Base-by-base conservation (phyloP, 345 rosid genomes). In the Eucalyptus regnans region DNA sequence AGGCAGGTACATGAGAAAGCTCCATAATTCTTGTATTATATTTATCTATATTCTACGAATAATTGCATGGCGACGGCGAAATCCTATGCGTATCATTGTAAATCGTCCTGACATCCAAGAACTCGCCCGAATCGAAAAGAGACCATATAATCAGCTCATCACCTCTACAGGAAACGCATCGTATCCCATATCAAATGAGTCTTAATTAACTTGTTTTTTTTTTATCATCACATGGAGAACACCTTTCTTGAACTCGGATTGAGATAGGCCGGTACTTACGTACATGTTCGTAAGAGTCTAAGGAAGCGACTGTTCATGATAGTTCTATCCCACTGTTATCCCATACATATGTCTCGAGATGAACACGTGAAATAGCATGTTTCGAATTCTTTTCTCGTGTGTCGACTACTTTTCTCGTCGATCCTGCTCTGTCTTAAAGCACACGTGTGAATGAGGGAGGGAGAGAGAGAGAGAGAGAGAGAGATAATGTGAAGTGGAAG, bases 21-120 rank as follows among this genome's bases (percentile, higher is more conserved):
- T 76, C 48, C 84, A 20, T 8, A 37, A 41, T 76, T 76, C 84
- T 76, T 76, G 84, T 76, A 76, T 76, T 41, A 76, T 20, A 20
- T 76, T 5, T 20, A 76, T 37, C 7, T 6, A 76, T 7, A 13
- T 29, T 6, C 43, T 64, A n/a, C 1, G 20, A n/a, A 41, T 3
- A 2, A 37, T 76, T 76, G 27, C 8, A 37, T 17, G 48, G 29
- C 9, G 12, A 76, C 9, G 9, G 4, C 4, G 9, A 76, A 41
- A 76, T 76, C 84, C 3, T 43, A 4, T 22, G 5, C 29, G 20
- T 22, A 1, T 20, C 3, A 12, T 20, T 0, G 29, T 11, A 76
- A 25, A 76, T 41, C 16, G 13, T 71, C 13, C 1, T 1, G 4
- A 68, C 6, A 4, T 68, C 1, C 9, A 1, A 14, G 1, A 64